Percentiles rank a stretch among this genome's conserved stretches.
These are phyloP conservation scores for Pseudozyma sp. DNA, from an alignment of 1,284 basidiomycete genomes.

Conservation along the genomic window DNA sequence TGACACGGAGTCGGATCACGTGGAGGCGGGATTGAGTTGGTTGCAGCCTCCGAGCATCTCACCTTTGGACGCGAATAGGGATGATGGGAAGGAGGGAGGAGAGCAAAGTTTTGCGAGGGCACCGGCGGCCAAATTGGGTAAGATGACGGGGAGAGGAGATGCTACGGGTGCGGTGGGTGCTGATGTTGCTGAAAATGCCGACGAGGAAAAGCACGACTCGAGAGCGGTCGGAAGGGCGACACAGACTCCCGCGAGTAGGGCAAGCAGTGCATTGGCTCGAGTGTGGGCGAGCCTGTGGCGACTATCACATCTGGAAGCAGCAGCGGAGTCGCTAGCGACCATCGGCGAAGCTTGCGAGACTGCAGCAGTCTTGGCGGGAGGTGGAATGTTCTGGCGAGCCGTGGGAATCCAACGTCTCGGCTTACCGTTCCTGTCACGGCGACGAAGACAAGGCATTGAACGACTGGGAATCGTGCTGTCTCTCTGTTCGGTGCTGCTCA, in stretches of 20 bases:
- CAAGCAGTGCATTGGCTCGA: background rate
- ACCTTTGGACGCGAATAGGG: conserved; percentile 17
- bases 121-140: conserved; percentile 23
- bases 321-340: conserved; percentile 22
- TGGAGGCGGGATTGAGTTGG: conserved; percentile 14
- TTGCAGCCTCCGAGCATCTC: conserved; percentile 28
- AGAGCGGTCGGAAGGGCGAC: background rate
- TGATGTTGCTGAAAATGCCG: conserved; percentile 24
- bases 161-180: conserved; percentile 31
- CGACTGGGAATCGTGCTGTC: conserved; percentile 52
- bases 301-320: conserved; percentile 11
- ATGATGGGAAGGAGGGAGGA: conserved; percentile 4
- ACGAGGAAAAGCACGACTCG: background rate
- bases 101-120: conserved; percentile 8
- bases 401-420: conserved; percentile 43
- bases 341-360: conserved; percentile 57
- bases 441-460: conserved; percentile 53
- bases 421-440: conserved; percentile 32
- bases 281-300: conserved; percentile 15
- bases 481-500: conserved; percentile 42
- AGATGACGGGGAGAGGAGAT: conserved; percentile 33
- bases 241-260: background rate
- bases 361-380: conserved; percentile 46
- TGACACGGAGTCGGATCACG: conserved; percentile 16
- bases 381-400: conserved; percentile 56